Base-by-base conservation (phyloP, 2,329 filamentous ascomycete genomes). In the Neonectria ditissima region DNA sequence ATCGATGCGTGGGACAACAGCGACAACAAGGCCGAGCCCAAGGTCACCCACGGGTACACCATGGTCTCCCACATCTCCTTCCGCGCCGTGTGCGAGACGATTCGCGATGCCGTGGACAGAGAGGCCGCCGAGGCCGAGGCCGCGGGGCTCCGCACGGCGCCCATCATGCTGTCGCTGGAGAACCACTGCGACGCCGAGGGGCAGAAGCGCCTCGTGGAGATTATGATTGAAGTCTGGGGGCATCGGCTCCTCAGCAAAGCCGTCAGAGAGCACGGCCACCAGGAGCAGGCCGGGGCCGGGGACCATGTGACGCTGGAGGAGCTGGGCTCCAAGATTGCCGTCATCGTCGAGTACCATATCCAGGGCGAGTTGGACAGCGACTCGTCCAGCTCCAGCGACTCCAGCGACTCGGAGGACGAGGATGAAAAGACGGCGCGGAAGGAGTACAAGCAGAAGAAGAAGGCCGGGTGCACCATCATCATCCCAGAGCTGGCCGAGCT, bases 1-100 rank as follows among this genome's bases (percentile, higher is more conserved):
- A 92, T 92, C 57, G 90, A 92, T 72, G 90, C 88, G 1, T 92
- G 90, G 90, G 89, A 92, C 70, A 83, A 89, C 51, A 80, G 84
- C 39, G 84, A 88, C 9, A 76, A 90, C 69, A 78, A 78, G 41
- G 82, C 87, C 10, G 89, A 91, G 74, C 89, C 89, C 4, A 91
- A 91, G 73, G 89, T 91, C 55, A 92, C 89, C 0, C 89, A 92
- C 72, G 89, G 89, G 1, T 91, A 87, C 74, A 91, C 89, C 0
- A 80, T 91, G 2, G 88, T 91, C 4, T 91, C 88, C 9, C 80
- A 91, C 69, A 87, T 91, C 24, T 80, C 86, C 0, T 91, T 92
- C 72, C 87, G 89, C 32, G 67, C 80, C 3, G 89, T 91, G 0
- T 91, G 89, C 75, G 86, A 91, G 77, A 87, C 86, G 0, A 89